Percentiles rank a stretch among this genome's conserved stretches.
Conservation (phyloP, 2,329 filamentous ascomycete species). For the Knoxdaviesia proteae region DNA sequence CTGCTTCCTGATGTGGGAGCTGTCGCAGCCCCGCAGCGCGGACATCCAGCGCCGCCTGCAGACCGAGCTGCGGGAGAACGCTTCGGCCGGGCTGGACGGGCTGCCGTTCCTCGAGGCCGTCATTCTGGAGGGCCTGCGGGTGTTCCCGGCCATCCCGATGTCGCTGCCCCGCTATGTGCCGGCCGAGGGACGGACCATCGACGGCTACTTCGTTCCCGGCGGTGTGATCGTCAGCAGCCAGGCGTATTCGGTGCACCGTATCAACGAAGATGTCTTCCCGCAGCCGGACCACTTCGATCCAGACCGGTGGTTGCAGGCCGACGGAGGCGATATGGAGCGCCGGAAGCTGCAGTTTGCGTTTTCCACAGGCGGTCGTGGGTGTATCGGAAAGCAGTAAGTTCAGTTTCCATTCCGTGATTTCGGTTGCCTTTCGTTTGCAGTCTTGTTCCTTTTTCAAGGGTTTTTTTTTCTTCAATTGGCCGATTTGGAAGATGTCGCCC, state of each 20-base stretch:
- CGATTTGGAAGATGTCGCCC: neutral
- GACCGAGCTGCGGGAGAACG: constrained; percentile 25
- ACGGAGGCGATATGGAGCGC: constrained; percentile 48
- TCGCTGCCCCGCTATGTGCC: constrained; percentile 41
- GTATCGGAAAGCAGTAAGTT: constrained; percentile 45
- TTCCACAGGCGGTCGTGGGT: constrained; percentile 42
- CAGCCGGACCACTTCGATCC: constrained; percentile 61
- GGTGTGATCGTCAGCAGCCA: constrained; percentile 38
- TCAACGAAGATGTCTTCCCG: constrained; percentile 48
- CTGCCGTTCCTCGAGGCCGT: constrained; percentile 41
- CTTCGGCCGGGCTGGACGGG: constrained; percentile 21
- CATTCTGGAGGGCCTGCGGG: constrained; percentile 38
- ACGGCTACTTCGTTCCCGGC: constrained; percentile 30
- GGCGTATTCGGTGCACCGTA: constrained; percentile 36
- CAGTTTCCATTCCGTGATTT: neutral
- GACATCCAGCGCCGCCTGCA: constrained; percentile 29
- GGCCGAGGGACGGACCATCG: constrained; percentile 28
- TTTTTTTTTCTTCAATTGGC: neutral
- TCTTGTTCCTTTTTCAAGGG: neutral
- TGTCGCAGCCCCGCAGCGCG: constrained; percentile 37
- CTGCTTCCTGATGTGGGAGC: constrained; percentile 51
- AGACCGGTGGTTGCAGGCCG: constrained; percentile 59
- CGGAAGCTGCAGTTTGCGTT: constrained; percentile 44
- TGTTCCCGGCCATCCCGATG: constrained; percentile 45
- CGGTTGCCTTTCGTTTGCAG: neutral